These are phyloP conservation scores for Chionographis japonica DNA, from an alignment of 106 monocot genomes.

Conservation along the genomic window DNA sequence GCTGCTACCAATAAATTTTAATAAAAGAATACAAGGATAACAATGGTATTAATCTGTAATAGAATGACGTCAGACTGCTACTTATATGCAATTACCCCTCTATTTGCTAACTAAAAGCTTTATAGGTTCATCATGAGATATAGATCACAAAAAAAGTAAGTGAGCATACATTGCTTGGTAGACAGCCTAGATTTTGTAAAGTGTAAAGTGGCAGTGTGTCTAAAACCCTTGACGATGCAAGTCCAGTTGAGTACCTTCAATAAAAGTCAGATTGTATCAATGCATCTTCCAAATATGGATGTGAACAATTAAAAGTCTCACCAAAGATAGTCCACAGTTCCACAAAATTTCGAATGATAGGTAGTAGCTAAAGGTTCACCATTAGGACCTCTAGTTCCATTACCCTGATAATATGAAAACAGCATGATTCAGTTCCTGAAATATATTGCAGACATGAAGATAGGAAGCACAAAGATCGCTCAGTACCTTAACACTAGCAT, in stretches of 20 bases:
- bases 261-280: background rate
- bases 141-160: background rate
- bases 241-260: constrained; percentile 52
- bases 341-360: constrained; percentile 52
- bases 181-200: constrained; percentile 35
- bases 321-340: constrained; percentile 70
- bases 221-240: constrained; percentile 42
- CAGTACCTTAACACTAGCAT: constrained; percentile 42
- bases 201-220: constrained; percentile 43
- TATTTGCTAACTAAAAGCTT: background rate
- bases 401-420: constrained; percentile 25
- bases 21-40: too few species aligned
- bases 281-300: background rate
- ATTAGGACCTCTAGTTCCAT: constrained; percentile 31
- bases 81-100: background rate
- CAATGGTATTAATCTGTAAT: too few species aligned
- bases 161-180: constrained; percentile 45
- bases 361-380: constrained; percentile 59
- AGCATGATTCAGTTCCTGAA: background rate
- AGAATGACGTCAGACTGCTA: background rate
- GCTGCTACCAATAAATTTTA: background rate
- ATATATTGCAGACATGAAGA: background rate
- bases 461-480: background rate
- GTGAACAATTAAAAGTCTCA: constrained; percentile 2
- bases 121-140: too few species aligned